phyloP scores from a whole-genome alignment of 2,329 filamentous ascomycete genomes.

The Tolypocladium inflatum region DNA sequence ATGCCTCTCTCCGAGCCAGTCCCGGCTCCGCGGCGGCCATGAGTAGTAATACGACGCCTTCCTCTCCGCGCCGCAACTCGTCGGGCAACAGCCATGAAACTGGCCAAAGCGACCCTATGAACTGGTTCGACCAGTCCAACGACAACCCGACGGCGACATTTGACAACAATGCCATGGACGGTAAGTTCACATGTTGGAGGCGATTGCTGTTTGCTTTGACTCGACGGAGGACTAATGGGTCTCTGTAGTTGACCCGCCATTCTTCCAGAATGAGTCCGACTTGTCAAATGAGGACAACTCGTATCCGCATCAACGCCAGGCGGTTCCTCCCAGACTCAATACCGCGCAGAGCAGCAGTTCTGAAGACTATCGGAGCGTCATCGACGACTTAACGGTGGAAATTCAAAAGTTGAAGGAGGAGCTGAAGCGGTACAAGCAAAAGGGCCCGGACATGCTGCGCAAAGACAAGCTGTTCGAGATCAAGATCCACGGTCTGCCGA shows the following conservation, averaged over 20 bases:
- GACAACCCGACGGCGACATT: constrained; percentile 34
- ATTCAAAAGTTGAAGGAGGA: constrained; percentile 71
- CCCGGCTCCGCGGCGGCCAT: constrained; percentile 13
- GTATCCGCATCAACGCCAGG: constrained; percentile 13
- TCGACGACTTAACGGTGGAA: constrained; percentile 78
- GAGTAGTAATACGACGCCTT: constrained; percentile 6
- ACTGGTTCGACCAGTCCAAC: constrained; percentile 47
- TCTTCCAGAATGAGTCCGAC: constrained; percentile 43
- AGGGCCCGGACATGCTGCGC: constrained; percentile 55
- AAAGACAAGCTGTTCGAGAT: constrained; percentile 78
- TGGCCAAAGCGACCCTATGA: constrained; percentile 37
- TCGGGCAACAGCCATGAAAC: constrained; percentile 42
- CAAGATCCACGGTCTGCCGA: constrained; percentile 63
- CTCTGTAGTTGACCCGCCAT: constrained; percentile 39
- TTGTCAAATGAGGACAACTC: constrained; percentile 38
- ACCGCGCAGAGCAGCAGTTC: constrained; percentile 48
- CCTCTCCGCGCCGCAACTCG: constrained; percentile 26
- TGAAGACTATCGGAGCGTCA: constrained; percentile 72
- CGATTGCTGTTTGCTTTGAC: too few relatives aligned
- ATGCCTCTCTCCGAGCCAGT: constrained; percentile 24
- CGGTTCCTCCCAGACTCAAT: constrained; percentile 18
- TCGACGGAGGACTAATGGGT: neutral
- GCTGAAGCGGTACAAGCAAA: constrained; percentile 60
- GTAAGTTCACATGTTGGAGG: constrained; percentile 15
- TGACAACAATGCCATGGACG: constrained; percentile 37